These are phyloP conservation scores for Ophiostoma sp. DNA, from an alignment of 2,329 filamentous ascomycete species.

Conservation along the genomic window DNA sequence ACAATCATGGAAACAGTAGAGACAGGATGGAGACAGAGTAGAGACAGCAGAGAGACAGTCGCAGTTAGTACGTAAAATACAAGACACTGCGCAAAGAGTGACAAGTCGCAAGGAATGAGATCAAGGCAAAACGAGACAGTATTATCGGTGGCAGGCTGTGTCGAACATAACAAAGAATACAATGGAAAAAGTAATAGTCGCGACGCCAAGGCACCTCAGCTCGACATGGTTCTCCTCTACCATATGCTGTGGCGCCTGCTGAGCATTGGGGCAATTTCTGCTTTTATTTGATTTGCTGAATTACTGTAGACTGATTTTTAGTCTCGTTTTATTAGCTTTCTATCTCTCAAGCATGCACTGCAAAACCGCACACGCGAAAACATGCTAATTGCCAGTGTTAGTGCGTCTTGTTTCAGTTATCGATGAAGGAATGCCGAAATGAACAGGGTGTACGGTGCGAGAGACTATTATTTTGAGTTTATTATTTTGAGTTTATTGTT, in stretches of 20 bases:
- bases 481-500: background rate
- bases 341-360: background rate
- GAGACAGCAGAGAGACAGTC: background rate
- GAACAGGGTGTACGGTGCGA: background rate
- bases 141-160: background rate
- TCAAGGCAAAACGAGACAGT: background rate
- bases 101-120: background rate
- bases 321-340: background rate
- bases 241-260: background rate
- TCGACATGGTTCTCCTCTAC: constrained; percentile 6
- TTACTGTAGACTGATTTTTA: background rate
- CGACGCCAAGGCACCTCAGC: constrained; percentile 6
- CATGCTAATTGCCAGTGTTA: background rate
- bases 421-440: background rate
- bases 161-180: background rate
- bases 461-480: background rate
- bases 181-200: background rate
- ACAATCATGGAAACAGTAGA: background rate
- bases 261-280: background rate
- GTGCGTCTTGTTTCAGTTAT: constrained; percentile 1
- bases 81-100: no score
- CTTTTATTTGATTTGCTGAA: background rate
- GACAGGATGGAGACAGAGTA: background rate
- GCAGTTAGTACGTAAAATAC: background rate
- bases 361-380: background rate